phyloP scores from a whole-genome alignment of 2,329 filamentous ascomycete genomes.

The Curvularia sp. region DNA sequence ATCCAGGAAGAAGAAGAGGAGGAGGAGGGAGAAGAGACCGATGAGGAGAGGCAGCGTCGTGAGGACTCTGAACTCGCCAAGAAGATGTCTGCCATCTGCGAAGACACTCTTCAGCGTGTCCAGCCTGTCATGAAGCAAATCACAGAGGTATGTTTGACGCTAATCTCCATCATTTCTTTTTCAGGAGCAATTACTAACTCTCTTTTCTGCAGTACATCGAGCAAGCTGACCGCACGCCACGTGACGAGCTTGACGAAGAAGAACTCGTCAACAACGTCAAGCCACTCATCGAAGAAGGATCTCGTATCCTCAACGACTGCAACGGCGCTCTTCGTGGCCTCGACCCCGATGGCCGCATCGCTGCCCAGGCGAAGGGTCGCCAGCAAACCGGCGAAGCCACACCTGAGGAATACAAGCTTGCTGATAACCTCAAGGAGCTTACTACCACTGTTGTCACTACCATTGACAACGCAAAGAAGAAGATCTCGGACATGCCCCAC shows the following conservation, averaged over 20 bases:
- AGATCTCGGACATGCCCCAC: conserved; percentile 89
- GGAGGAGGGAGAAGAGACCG: conserved; percentile 58
- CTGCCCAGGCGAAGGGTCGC: conserved; percentile 83
- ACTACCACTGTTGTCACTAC: conserved; percentile 80
- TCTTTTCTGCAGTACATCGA: conserved; percentile 71
- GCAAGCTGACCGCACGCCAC: conserved; percentile 77
- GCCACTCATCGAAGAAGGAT: conserved; percentile 86
- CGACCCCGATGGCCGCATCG: conserved; percentile 86
- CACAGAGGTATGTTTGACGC: conserved; percentile 66
- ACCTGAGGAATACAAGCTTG: conserved; percentile 83
- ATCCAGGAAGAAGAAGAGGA: conserved; percentile 62
- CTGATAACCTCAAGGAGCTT: conserved; percentile 84
- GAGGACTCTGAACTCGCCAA: conserved; percentile 78
- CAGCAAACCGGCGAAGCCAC: conserved; percentile 76
- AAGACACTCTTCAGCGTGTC: conserved; percentile 82
- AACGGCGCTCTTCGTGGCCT: conserved; percentile 87
- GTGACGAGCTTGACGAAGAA: conserved; percentile 90
- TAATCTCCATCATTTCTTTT: background rate
- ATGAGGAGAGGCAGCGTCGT: conserved; percentile 55
- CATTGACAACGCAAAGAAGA: conserved; percentile 87
- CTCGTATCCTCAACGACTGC: conserved; percentile 81
- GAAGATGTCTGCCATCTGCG: conserved; percentile 75
- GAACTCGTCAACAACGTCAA: conserved; percentile 84
- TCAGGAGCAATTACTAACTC: conserved; percentile 34
- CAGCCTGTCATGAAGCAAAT: conserved; percentile 88